Conservation (phyloP, 768 basidiomycete genomes). For the Amanita jacksonii region DNA sequence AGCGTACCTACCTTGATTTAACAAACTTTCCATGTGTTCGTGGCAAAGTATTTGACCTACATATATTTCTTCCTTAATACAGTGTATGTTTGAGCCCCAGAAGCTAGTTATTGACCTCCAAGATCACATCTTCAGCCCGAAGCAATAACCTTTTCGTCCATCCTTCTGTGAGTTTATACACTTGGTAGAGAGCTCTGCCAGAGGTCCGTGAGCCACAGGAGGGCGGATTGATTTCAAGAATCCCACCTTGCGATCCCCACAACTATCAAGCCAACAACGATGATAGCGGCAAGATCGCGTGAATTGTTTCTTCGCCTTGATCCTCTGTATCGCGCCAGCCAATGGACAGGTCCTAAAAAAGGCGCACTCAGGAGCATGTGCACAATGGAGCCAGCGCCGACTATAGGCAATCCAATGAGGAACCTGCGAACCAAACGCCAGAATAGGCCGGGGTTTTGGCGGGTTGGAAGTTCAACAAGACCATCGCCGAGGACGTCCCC, state of each 20-base stretch:
- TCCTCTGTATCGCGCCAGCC: slow-evolving; percentile 57
- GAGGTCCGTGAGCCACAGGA: slow-evolving; percentile 12
- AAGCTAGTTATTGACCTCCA: slow-evolving; percentile 50
- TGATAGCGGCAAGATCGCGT: slow-evolving; percentile 54
- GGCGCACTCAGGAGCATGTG: slow-evolving; percentile 61
- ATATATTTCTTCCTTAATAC: slow-evolving; percentile 3
- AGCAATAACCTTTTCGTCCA: slow-evolving; percentile 51
- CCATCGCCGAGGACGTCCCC: slow-evolving; percentile 10
- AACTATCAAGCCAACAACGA: slow-evolving; percentile 51
- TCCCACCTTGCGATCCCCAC: slow-evolving; percentile 55
- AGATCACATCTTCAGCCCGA: slow-evolving; percentile 71
- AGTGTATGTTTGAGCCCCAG: slow-evolving; percentile 10
- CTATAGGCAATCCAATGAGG: slow-evolving; percentile 64
- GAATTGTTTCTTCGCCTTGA: slow-evolving; percentile 44
- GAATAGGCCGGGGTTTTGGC: slow-evolving; percentile 35
- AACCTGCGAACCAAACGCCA: slow-evolving; percentile 58
- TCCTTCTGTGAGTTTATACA: slow-evolving; percentile 55
- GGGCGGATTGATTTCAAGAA: too few species aligned
- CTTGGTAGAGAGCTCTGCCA: slow-evolving; percentile 56
- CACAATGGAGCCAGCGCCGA: slow-evolving; percentile 68
- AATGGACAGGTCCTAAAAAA: slow-evolving; percentile 58
- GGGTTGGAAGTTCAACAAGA: slow-evolving; percentile 11
- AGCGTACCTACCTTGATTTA: not conserved
- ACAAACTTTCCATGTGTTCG: too few species aligned
- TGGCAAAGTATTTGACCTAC: too few species aligned